Percentiles rank a stretch among this genome's conserved stretches.
phyloP scores from a whole-genome alignment of 1,284 basidiomycete genomes.

The Pseudozyma tsukubaensis region DNA sequence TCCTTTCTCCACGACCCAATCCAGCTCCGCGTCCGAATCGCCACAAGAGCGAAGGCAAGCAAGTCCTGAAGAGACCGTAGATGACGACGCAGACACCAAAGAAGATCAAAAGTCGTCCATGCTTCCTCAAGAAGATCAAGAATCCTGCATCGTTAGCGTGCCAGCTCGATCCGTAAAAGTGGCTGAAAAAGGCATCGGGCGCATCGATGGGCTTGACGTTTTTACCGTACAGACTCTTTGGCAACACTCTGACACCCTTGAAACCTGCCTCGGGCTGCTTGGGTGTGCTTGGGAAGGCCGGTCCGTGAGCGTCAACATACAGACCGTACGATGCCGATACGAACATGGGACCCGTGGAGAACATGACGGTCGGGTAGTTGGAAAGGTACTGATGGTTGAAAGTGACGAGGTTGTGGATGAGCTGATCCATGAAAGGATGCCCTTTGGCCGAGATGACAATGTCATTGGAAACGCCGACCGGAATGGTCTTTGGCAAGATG shows the following conservation, averaged over 20 bases:
- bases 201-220: slow-evolving; percentile 86
- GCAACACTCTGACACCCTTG: slow-evolving; percentile 79
- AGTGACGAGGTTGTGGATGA: slow-evolving; percentile 87
- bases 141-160: slow-evolving; percentile 69
- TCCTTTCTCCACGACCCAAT: slow-evolving; percentile 15
- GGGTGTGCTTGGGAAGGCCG: slow-evolving; percentile 84
- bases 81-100: slow-evolving; percentile 45
- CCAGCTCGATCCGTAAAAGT: slow-evolving; percentile 98
- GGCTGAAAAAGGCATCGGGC: slow-evolving; percentile 85
- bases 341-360: slow-evolving; percentile 83
- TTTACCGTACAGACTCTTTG: slow-evolving; percentile 94
- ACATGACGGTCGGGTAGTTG: slow-evolving; percentile 99
- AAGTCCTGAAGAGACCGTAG: slow-evolving; percentile 45
- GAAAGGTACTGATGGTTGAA: slow-evolving; percentile 93
- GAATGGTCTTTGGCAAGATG: slow-evolving; percentile 92
- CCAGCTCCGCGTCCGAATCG: slow-evolving; percentile 20
- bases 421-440: slow-evolving; percentile 90
- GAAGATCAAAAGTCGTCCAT: slow-evolving; percentile 60
- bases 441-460: slow-evolving; percentile 88
- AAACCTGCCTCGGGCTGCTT: slow-evolving; percentile 77
- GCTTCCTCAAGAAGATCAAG: slow-evolving; percentile 65
- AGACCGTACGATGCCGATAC: slow-evolving; percentile 65
- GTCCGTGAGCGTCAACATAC: slow-evolving; percentile 78
- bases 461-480: slow-evolving; percentile 89
- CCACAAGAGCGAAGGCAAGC: slow-evolving; percentile 37